These are phyloP conservation scores for Alternaria conjuncta DNA, from an alignment of 2,329 filamentous ascomycete genomes.

Conservation along the genomic window DNA sequence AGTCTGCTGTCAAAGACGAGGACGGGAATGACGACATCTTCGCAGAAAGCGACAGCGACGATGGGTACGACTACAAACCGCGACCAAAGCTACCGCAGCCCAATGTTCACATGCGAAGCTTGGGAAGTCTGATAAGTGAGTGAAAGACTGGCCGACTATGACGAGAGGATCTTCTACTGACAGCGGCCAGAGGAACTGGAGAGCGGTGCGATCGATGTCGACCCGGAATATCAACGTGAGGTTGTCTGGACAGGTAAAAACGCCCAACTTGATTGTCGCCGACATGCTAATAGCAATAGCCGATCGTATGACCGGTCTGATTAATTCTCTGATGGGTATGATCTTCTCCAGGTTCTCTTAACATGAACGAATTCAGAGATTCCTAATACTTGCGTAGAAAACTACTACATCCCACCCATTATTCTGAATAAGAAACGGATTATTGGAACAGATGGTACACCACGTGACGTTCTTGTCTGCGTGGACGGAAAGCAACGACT, in stretches of 20 bases:
- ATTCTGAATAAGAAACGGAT: slow-evolving; percentile 52
- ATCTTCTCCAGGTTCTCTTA: background rate
- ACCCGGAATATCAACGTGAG: slow-evolving; percentile 57
- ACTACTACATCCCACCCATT: slow-evolving; percentile 55
- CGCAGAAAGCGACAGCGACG: background rate
- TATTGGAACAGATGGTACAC: slow-evolving; percentile 12
- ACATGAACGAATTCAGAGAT: background rate
- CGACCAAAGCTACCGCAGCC: slow-evolving; percentile 31
- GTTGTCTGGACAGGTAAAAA: slow-evolving; percentile 52
- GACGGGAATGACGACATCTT: background rate
- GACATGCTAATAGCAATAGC: slow-evolving; percentile 16
- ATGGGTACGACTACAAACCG: slow-evolving; percentile 25
- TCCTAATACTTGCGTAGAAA: slow-evolving; percentile 28
- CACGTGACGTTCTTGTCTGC: slow-evolving; percentile 21
- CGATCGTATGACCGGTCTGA: slow-evolving; percentile 44
- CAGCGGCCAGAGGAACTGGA: slow-evolving; percentile 27
- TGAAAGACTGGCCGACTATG: background rate
- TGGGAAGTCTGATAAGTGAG: slow-evolving; percentile 37
- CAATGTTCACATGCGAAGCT: slow-evolving; percentile 21
- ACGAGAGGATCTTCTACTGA: slow-evolving; percentile 3
- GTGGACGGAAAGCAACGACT: slow-evolving; percentile 55
- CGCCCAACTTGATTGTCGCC: background rate
- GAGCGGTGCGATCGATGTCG: slow-evolving; percentile 44
- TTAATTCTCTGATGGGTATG: slow-evolving; percentile 46
- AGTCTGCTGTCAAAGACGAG: slow-evolving; percentile 24